Evolutionary conservation across 2,329 filamentous ascomycete species (phyloP).

Genomic region (Bretziella fagacearum): DNA sequence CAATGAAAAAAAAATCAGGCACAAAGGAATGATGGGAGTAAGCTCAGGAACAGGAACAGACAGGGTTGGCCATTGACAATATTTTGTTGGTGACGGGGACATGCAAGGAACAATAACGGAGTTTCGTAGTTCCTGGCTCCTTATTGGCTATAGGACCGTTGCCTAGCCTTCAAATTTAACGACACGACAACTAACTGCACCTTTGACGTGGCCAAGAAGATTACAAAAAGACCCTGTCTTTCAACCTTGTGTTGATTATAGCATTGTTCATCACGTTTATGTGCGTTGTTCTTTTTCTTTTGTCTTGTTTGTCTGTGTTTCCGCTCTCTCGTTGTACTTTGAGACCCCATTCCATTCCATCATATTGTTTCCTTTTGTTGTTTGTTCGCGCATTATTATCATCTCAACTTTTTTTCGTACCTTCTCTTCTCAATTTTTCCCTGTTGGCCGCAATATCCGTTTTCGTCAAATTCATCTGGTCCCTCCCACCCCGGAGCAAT

Average conservation of each 20-base stretch:
- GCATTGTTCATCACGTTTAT: no score
- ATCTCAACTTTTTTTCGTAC: not conserved
- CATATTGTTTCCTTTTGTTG: not conserved
- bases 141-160: not conserved
- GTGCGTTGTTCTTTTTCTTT: no score
- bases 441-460: no score
- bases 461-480: no score
- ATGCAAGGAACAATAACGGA: constrained; percentile 4
- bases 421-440: no score
- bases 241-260: not conserved
- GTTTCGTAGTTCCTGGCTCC: not conserved
- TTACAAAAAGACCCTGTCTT: not conserved
- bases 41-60: not conserved
- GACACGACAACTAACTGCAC: not conserved
- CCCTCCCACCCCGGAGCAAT: no score
- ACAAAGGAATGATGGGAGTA: not conserved
- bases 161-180: not conserved
- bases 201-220: not conserved
- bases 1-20: not conserved
- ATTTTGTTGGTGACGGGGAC: not conserved
- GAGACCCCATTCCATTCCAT: not conserved
- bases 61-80: not conserved
- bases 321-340: not conserved
- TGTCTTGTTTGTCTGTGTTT: no score
- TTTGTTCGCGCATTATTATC: not conserved